Base-by-base conservation (phyloP, 2,329 filamentous ascomycete genomes). In the Niveomyces coronatus region DNA sequence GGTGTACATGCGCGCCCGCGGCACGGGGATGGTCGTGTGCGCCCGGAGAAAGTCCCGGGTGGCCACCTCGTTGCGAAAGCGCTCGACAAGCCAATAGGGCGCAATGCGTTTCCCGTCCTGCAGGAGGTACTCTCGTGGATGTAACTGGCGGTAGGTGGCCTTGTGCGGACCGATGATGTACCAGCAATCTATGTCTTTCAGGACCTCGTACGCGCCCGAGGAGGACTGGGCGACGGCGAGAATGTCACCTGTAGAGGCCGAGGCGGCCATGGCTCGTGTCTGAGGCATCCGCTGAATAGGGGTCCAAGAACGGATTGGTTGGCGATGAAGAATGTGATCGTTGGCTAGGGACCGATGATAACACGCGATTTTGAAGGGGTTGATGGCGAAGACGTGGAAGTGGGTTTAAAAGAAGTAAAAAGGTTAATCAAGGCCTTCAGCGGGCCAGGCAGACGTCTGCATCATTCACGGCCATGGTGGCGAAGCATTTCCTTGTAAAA, bases 181-280 rank as follows among this genome's bases (percentile, higher is more conserved):
- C 35, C 35, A 37, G 19, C 24, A 19, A 15, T 37, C 35, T 28
- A 26, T 31, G 35, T 18, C 57, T 78, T 79, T 76, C 75, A 79
- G 0, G 66, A 67, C 40, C 74, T 55, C 34, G 79, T 52, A 16
- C 15, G n/a, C 14, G 15, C 9, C 9, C n/a, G n/a, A n/a, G 16
- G 32, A 35, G 4, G 32, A 16, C 9, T 18, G 20, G 22, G 32
- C 32, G 11, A 17, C 20, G 20, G 32, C n/a, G 32, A 35, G 20
- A 4, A 35, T 14, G 22, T 35, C 22, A 10, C 32, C 32, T n/a
- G n/a, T n/a, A 15, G 32, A 16, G 20, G 32, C 32, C 14, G 22
- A 14, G 9, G 32, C 11, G 20, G 22, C 20, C 20, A 16, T 16
- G 15, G 32, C n/a, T 35, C 32, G 24, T 3, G 32, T 35, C 9